Base-by-base conservation (phyloP, 2,329 filamentous ascomycete genomes). In the Chalaropsis ovoidea region DNA sequence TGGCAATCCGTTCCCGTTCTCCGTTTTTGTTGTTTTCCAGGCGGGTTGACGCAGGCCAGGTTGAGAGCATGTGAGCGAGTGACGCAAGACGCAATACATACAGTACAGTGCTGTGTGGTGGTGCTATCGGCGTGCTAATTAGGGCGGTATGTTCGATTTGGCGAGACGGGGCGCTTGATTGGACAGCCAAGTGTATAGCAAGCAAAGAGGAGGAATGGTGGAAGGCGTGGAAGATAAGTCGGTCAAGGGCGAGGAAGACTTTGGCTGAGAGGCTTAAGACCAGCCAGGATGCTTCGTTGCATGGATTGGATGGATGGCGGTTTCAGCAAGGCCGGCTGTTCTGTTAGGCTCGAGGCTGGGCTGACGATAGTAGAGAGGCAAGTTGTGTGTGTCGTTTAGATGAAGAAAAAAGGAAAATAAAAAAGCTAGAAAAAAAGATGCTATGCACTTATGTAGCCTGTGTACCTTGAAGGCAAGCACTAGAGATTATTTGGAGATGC, bases 221-320 rank as follows among this genome's bases (percentile, higher is more conserved):
- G 27, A 19, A 58, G 54, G 24, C 27, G n/a, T 58, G n/a, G 54
- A 39, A 39, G 54, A 58, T 39, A 58, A 58, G 24, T 39, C 31
- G 54, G 54, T 19, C 7, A 58, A 58, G 54, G 54, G n/a, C 24
- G 31, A 58, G 19, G 10, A 58, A 35, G 27, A 39, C 27, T 39
- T 31, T 0, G 27, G 52, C 24, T 35, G 10, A 17, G 54, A 19
- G 54, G 27, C 54, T 58, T n/a, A 10, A 58, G 15, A 19, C 43
- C 8, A 43, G 11, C 11, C 31, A 39, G 35, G 35, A 39, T 39
- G 8, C 8, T 39, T 17, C 43, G 43, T 47, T 47, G 42, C 13
- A 15, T 47, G 15, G 43, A 17, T 45, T 45, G 43, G 43, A 6
- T 47, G 43, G 17, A 6, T 47, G 43, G 43, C 6, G 7, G 42